Base-by-base conservation (phyloP, 2,329 filamentous ascomycete species). In the Fusarium anthophilum region DNA sequence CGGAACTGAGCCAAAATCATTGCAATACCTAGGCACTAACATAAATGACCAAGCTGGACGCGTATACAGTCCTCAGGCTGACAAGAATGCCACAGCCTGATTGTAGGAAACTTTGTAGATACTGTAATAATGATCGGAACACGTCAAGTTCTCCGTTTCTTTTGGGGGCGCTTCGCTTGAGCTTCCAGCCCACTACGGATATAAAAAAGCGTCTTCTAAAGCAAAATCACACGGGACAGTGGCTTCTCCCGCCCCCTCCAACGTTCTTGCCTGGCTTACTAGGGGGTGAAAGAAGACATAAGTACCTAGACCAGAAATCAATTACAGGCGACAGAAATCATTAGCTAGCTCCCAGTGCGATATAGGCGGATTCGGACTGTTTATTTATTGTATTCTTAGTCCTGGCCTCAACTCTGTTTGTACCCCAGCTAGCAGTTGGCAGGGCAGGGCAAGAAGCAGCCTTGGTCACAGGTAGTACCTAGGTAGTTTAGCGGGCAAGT, bases 11-110 rank as follows among this genome's bases (percentile, higher is more conserved):
- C 53, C 35, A 51, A 62, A 48, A 51, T 28, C 41, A 35, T 44
- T 44, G 41, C 39, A 48, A n/a, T 73, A 37, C 50, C 30, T 51
- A 28, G 20, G 26, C 15, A 20, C n/a, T 20, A 15, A 53, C 32
- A 38, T 28, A 39, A n/a, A 57, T 66, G 69, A 73, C 66, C 53
- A 53, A 45, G 54, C 50, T 60, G 54, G 61, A 74, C 70, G 66
- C 70, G 70, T 71, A 71, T 60, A 63, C 60, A 73, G 66, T 54
- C 70, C 66, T 26, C 32, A 20, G 32, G 35, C 35, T 71, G 70
- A 60, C 38, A 67, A 58, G 54, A 68, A 59, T 70, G 55, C 53
- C 71, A 74, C 70, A 68, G 70, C 66, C 69, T 66, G 41, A 32
- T 22, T 47, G n/a, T 28, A 51, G 38, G 57, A 56, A 71, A 60